Base-by-base conservation (phyloP, 495 filamentous ascomycete species). In the Neurospora discreta region DNA sequence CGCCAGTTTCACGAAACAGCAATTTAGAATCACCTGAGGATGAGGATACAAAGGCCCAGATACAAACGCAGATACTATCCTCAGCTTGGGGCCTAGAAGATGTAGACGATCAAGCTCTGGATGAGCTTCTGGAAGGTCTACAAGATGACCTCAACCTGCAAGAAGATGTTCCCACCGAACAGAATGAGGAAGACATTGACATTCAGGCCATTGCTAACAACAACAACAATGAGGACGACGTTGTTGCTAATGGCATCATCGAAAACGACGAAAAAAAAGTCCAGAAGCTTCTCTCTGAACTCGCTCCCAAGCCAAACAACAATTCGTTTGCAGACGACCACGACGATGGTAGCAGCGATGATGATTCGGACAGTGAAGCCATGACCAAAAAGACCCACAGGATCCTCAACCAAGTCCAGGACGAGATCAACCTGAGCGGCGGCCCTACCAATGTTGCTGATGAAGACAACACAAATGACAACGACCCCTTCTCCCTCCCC, bases 361-460 rank as follows among this genome's bases (percentile, higher is more conserved):
- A 74, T 30, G 76, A 81, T 69, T 86, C 84, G 0, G 83, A 85
- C 11, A 80, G 80, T 7, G 82, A 85, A 40, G 69, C 74, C 0
- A 83, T 82, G 80, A 74, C 73, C 18, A 68, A 70, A 10, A 76
- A 81, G 42, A 77, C 80, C 10, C 79, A 83, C 41, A 72, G 74
- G 8, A 75, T 83, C 3, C 79, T 86, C 46, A 77, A 78, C 11
- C 76, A 76, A 33, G 68, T 78, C 4, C 73, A 75, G 4, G 84
- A 85, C 69, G 83, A 86, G 71, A 74, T 79, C 26, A 77, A 74
- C 39, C 65, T 78, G 23, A 77, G 13, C 15, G 60, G 38, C 38
- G 4, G 60, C 18, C 8, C 38, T 26, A 30, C 46, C 10, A 41
- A 52, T n/a, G n/a, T n/a, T n/a, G n/a, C n/a, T n/a, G n/a, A n/a